phyloP scores from a whole-genome alignment of 2,329 filamentous ascomycete species.

The Colletotrichum echinochloae region DNA sequence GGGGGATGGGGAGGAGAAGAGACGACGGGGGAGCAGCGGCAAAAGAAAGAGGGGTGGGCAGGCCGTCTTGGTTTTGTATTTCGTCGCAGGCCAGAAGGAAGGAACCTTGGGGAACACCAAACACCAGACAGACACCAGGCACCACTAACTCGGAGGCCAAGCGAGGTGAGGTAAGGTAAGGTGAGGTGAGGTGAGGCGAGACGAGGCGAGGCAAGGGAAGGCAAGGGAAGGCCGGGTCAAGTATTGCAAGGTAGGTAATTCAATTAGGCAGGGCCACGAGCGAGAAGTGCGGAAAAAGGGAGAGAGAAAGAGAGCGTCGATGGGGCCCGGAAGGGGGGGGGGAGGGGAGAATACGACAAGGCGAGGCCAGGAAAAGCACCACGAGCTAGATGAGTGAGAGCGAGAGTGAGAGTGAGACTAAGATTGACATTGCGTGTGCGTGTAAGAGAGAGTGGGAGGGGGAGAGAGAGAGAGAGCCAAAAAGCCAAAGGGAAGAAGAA shows the following conservation, averaged over 20 bases:
- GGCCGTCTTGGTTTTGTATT: conserved; percentile 40
- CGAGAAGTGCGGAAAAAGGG: neutral
- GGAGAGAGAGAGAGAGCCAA: neutral
- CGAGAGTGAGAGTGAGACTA: conserved; percentile 6
- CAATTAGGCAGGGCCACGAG: neutral
- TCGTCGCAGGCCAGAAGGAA: conserved; percentile 37
- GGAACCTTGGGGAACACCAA: conserved; percentile 30
- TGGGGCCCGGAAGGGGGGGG: neutral
- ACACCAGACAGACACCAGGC: conserved; percentile 3
- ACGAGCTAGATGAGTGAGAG: neutral
- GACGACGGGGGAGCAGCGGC: conserved; percentile 6
- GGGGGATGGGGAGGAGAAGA: neutral
- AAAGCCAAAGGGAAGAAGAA: neutral
- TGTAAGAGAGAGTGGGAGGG: neutral
- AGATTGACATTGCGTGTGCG: neutral
- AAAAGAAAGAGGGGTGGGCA: conserved; percentile 29
- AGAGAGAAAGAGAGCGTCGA: conserved; percentile 1
- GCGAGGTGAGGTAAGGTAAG: conserved; percentile 1
- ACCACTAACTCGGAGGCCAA: conserved; percentile 3
- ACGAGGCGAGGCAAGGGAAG: conserved; percentile 13
- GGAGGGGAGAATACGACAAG: neutral
- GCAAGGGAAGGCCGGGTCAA: conserved; percentile 11
- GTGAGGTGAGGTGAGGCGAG: neutral
- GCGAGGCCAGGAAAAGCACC: neutral
- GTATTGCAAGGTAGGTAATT: neutral